phyloP scores from a whole-genome alignment of 2,329 filamentous ascomycete genomes.

The Metarhizium humberi region DNA sequence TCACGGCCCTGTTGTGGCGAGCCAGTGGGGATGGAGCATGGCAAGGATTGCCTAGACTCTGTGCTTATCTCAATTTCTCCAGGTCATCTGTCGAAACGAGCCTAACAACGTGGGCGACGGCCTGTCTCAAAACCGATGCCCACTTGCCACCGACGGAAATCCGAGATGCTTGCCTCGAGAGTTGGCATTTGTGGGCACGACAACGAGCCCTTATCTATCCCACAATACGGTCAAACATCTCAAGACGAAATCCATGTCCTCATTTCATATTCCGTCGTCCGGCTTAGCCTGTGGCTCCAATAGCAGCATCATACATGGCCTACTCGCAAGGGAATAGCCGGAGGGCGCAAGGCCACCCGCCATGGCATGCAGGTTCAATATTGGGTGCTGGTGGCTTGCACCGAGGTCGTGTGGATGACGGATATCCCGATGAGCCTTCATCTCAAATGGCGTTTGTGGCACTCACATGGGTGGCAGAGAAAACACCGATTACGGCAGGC shows the following conservation, averaged over 20 bases:
- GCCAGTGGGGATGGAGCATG: not conserved
- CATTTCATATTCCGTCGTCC: not conserved
- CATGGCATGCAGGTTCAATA: not conserved
- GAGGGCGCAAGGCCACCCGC: not conserved
- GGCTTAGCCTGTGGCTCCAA: not conserved
- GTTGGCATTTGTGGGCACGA: not conserved
- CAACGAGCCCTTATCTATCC: not conserved
- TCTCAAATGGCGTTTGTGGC: not conserved
- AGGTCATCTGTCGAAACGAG: not conserved
- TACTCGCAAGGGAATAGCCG: not conserved
- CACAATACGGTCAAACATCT: not conserved
- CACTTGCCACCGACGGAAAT: not conserved
- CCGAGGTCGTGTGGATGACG: not conserved
- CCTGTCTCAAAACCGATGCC: not conserved
- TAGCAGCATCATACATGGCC: not conserved
- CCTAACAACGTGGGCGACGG: not conserved
- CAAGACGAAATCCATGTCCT: no score
- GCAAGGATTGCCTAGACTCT: not conserved
- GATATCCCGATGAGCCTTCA: not conserved
- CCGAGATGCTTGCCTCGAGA: not conserved
- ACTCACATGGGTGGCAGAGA: no score
- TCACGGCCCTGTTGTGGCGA: not conserved
- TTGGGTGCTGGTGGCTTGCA: not conserved
- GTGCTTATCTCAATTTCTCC: not conserved
- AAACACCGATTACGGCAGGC: no score